Evolutionary conservation across 176 grass and related monocot genomes (phyloP).

Genomic region (Bonia amplexicaulis): DNA sequence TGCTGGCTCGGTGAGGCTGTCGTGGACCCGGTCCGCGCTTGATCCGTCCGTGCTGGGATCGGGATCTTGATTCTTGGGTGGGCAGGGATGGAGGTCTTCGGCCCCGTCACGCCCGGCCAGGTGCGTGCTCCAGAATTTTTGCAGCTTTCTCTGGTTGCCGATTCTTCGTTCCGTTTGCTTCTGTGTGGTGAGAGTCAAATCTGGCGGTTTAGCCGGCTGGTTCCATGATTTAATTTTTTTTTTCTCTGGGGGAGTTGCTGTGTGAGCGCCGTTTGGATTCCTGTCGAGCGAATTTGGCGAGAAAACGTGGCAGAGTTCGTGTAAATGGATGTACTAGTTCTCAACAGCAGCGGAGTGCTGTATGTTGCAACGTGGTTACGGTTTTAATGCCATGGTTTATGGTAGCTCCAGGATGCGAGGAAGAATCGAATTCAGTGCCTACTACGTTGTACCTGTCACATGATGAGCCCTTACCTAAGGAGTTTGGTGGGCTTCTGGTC

Average conservation of each 20-base stretch:
- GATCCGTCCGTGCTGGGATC: neutral
- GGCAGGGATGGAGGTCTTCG: constrained; percentile 55
- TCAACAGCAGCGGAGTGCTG: neutral
- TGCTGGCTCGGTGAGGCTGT: neutral
- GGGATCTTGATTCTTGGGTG: neutral
- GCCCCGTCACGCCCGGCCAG: constrained; percentile 66
- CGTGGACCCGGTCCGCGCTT: constrained; percentile 10
- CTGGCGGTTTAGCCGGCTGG: neutral
- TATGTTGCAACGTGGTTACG: neutral
- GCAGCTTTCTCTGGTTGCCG: neutral
- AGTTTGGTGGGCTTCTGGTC: neutral
- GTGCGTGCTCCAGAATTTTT: neutral
- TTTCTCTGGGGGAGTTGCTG: neutral
- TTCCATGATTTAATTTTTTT: neutral
- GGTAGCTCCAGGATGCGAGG: neutral
- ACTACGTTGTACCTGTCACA: neutral
- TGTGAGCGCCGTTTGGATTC: neutral
- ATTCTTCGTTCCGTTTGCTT: neutral
- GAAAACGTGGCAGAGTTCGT: neutral
- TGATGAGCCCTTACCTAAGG: neutral
- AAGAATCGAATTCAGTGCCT: neutral
- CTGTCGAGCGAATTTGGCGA: neutral
- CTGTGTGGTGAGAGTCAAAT: neutral
- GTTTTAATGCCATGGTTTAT: constrained; percentile 22
- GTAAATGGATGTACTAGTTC: neutral